Evolutionary conservation across 441 rosid species (phyloP), one percentile per base, ranked within the genome.

Genomic region (Erysimum pusillum): DNA sequence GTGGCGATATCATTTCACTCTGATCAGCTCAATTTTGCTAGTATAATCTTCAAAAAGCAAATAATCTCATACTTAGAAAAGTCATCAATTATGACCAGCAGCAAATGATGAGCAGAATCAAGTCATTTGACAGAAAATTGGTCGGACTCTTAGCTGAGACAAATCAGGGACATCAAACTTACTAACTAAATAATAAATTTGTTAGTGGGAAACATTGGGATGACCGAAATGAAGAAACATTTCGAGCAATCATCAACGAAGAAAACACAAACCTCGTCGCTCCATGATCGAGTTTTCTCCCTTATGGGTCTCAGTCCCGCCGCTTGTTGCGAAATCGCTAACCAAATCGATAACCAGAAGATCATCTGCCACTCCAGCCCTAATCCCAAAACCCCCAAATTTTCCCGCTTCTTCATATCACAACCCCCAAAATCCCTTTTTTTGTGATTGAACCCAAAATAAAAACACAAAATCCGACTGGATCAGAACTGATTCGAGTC

Each of bases 281-380:
- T 90, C 98, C 97, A 91, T 10, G 97, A 86, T 75, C 87, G 89
- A 76, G 87, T 56, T 81, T 91, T 87, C 79, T 92, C 98, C 78
- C 94, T 87, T 69, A 95, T 81, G 28, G 99, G 97, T 81, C 99
- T 85, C 74, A 91, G 68, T 58, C 87, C 94, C 34, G 60, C 79
- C 76, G 79, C 98, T 25, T 96, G 89, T 75, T 65, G 81, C 38
- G 85, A 76, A 81, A 87, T 56, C 38, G 71, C 57, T 58, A 87
- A 82, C 71, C 81, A 81, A 76, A 90, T 65, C 91, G 87, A 90
- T 54, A 91, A 71, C 46, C 85, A 91, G 34, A 87, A 70, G 63
- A 80, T 49, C 77, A 86, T n/a, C 76, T 71, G 63, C 38, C 48
- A 9, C 71, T 75, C 78, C 44, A 86, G 79, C 85, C 93, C 88